Evolutionary conservation across 2,329 filamentous ascomycete genomes (phyloP).

Genomic region (Arthrobotrys sphaeroides): DNA sequence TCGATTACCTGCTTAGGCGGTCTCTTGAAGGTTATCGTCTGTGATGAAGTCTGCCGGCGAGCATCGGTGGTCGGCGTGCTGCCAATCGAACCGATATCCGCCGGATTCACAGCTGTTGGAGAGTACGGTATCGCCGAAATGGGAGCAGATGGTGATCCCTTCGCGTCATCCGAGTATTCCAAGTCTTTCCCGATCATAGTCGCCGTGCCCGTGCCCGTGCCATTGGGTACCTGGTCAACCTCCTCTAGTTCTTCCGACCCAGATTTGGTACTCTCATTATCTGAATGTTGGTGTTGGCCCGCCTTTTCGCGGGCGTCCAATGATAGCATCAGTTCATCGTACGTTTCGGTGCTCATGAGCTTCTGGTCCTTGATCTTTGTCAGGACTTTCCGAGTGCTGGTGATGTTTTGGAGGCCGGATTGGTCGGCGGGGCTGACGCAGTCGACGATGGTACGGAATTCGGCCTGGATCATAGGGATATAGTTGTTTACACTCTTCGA

Average conservation of each 20-base stretch:
- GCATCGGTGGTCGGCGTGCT: constrained; percentile 32
- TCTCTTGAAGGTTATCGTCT: constrained; percentile 42
- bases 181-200: constrained; percentile 46
- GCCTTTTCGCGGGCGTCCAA: constrained; percentile 71
- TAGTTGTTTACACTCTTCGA: constrained; percentile 81
- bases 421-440: constrained; percentile 88
- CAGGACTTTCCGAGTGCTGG: constrained; percentile 82
- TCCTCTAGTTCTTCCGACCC: constrained; percentile 56
- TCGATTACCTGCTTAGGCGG: constrained; percentile 74
- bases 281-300: constrained; percentile 79
- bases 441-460: constrained; percentile 90
- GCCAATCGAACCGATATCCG: constrained; percentile 54
- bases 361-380: constrained; percentile 52
- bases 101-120: constrained; percentile 54
- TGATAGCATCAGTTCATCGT: constrained; percentile 20
- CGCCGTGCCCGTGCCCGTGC: constrained; percentile 23
- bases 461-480: constrained; percentile 91
- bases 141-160: constrained; percentile 54
- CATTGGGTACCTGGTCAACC: constrained; percentile 49
- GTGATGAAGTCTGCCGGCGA: constrained; percentile 46
- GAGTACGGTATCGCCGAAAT: constrained; percentile 54
- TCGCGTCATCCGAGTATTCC: constrained; percentile 34
- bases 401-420: constrained; percentile 89
- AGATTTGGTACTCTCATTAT: constrained; percentile 71
- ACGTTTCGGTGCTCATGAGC: constrained; percentile 23